phyloP scores from a whole-genome alignment of 768 basidiomycete species.

The Lactifluus hygrophoroides region DNA sequence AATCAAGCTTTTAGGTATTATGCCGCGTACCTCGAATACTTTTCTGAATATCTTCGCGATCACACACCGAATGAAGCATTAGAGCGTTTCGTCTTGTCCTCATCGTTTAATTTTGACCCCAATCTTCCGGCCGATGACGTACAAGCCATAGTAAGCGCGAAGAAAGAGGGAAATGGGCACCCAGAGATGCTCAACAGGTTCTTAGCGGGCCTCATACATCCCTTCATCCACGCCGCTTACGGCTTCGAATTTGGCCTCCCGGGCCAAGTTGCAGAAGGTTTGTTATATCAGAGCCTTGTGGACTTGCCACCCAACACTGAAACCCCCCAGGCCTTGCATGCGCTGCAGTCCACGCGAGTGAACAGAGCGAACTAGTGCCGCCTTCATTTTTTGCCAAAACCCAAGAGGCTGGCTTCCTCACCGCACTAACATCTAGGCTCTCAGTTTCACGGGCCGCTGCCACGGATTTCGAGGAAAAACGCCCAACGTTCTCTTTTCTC shows the following conservation, averaged over 20 bases:
- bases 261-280: conserved; percentile 58
- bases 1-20: conserved; percentile 39
- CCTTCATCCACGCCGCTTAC: conserved; percentile 55
- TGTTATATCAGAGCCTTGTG: not conserved
- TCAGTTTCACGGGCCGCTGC: not conserved
- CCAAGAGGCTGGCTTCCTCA: not conserved
- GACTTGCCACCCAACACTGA: not conserved
- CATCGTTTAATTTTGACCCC: conserved; percentile 37
- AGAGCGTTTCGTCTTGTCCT: conserved; percentile 57
- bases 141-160: conserved; percentile 11
- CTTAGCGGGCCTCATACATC: conserved; percentile 50
- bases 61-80: conserved; percentile 39
- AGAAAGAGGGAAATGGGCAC: conserved; percentile 24
- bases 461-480: conserved; percentile 32
- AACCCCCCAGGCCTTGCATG: conserved; percentile 43
- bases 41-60: conserved; percentile 32
- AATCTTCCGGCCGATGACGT: conserved; percentile 18
- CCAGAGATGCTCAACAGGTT: conserved; percentile 53
- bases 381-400: conserved; percentile 21
- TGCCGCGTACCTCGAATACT: conserved; percentile 49
- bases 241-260: conserved; percentile 54
- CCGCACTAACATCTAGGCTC: conserved; percentile 26
- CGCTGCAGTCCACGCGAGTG: conserved; percentile 39
- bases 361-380: conserved; percentile 30
- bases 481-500: conserved; percentile 36